Percentiles rank a stretch among this genome's conserved stretches.
phyloP scores from a whole-genome alignment of 2,329 filamentous ascomycete species.

The Bipolaris victoriae region DNA sequence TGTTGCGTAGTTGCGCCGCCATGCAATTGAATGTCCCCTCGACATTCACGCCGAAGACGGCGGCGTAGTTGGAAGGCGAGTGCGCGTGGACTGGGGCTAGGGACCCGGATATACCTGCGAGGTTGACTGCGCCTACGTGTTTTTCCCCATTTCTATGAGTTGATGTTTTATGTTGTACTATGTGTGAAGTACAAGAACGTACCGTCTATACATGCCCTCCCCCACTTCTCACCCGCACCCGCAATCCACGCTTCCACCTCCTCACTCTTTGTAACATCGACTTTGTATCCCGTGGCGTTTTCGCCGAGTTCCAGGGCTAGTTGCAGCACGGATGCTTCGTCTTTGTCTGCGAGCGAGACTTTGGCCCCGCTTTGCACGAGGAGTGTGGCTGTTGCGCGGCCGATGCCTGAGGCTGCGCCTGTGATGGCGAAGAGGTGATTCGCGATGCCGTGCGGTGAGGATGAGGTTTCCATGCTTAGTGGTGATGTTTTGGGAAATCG shows the following conservation, averaged over 20 bases:
- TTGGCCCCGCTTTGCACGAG: constrained; percentile 8
- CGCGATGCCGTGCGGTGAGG: not conserved
- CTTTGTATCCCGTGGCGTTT: constrained; percentile 9
- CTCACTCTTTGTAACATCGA: constrained; percentile 45
- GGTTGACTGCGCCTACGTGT: constrained; percentile 8
- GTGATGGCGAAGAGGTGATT: constrained; percentile 18
- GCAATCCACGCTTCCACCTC: constrained; percentile 31
- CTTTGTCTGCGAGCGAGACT: constrained; percentile 16
- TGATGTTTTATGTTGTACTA: no score
- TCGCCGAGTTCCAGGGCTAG: constrained; percentile 17
- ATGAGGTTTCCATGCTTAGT: not conserved
- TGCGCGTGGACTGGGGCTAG: constrained; percentile 30
- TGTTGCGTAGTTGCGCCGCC: constrained; percentile 45
- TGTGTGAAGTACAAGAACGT: not conserved
- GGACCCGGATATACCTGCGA: constrained; percentile 52
- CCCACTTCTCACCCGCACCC: not conserved
- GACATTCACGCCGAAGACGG: constrained; percentile 45
- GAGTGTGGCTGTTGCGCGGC: constrained; percentile 14
- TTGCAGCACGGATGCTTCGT: constrained; percentile 18
- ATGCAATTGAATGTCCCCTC: constrained; percentile 44
- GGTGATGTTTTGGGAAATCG: not conserved
- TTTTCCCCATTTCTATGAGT: no score
- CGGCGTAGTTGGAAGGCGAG: constrained; percentile 42
- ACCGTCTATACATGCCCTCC: constrained; percentile 32
- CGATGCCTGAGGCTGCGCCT: constrained; percentile 22